Conservation (phyloP, 805 yeast genomes). For the Sugiyamaella valdiviana region DNA sequence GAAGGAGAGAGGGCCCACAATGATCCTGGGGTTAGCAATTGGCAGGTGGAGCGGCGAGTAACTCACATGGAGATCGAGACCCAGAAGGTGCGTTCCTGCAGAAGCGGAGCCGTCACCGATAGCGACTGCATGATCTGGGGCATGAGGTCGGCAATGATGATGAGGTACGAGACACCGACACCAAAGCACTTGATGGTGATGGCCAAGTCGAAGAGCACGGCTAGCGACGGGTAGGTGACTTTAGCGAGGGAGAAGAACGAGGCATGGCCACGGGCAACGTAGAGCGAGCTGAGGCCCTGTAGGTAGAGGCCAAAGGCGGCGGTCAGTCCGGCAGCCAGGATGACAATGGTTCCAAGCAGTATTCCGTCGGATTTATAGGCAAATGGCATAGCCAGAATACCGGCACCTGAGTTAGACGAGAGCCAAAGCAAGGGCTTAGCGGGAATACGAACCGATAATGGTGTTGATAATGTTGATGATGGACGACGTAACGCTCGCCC, state of each 20-base stretch:
- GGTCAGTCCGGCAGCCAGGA: constrained; percentile 54
- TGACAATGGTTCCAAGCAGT: constrained; percentile 46
- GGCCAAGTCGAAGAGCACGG: constrained; percentile 64
- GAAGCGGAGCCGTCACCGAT: constrained; percentile 8
- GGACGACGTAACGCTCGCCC: constrained; percentile 43
- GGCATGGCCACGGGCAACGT: constrained; percentile 53
- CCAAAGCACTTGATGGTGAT: constrained; percentile 76
- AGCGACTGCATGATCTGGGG: constrained; percentile 41
- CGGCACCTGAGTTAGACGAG: constrained; percentile 38
- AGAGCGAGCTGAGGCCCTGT: constrained; percentile 52
- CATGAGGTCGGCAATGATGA: constrained; percentile 69
- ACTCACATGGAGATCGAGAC: constrained; percentile 42
- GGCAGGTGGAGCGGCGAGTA: too few species aligned
- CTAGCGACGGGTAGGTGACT: constrained; percentile 61
- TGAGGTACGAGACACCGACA: constrained; percentile 67
- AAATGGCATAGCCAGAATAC: constrained; percentile 68
- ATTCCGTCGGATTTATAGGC: constrained; percentile 62
- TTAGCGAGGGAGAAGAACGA: constrained; percentile 63
- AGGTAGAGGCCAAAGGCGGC: constrained; percentile 63
- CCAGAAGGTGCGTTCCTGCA: constrained; percentile 39
- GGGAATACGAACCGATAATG: constrained; percentile 35
- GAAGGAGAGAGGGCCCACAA: constrained; percentile 60
- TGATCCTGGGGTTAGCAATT: too few species aligned
- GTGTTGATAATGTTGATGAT: constrained; percentile 63
- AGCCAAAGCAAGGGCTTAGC: neutral